Evolutionary conservation across 2,329 filamentous ascomycete species (phyloP).

Genomic region (Berkeleyomyces basicola): DNA sequence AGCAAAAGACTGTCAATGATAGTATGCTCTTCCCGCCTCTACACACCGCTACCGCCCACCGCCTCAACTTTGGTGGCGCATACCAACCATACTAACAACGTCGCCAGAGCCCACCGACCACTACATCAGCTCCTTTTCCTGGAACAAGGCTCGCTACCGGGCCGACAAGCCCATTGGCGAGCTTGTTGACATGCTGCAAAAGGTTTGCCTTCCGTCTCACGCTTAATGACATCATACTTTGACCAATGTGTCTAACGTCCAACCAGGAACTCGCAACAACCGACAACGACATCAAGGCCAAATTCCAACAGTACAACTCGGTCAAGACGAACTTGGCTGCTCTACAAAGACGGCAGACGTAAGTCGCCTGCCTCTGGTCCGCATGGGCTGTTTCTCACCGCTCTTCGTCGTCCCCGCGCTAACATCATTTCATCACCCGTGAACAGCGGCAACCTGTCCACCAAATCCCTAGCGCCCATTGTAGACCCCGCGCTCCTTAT

Average conservation of each 20-base stretch:
- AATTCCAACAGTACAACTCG: conserved; percentile 86
- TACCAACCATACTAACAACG: conserved; percentile 4
- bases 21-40: conserved; percentile 38
- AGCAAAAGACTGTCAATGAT: conserved; percentile 89
- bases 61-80: background rate
- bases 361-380: conserved; percentile 19
- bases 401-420: background rate
- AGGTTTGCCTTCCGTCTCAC: conserved; percentile 35
- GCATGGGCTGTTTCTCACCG: background rate
- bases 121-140: conserved; percentile 75
- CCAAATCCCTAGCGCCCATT: conserved; percentile 80
- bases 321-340: conserved; percentile 71
- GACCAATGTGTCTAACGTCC: background rate
- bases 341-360: conserved; percentile 80
- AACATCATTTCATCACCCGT: conserved; percentile 4
- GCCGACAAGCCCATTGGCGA: conserved; percentile 80
- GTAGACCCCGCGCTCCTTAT: conserved; percentile 67
- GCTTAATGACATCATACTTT: background rate
- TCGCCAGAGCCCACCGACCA: conserved; percentile 76
- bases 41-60: background rate
- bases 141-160: conserved; percentile 97
- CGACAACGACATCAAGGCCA: conserved; percentile 89
- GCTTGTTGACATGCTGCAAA: conserved; percentile 73
- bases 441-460: conserved; percentile 71
- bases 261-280: conserved; percentile 68